Base-by-base conservation (phyloP, 768 basidiomycete genomes). In the Mycena venus region DNA sequence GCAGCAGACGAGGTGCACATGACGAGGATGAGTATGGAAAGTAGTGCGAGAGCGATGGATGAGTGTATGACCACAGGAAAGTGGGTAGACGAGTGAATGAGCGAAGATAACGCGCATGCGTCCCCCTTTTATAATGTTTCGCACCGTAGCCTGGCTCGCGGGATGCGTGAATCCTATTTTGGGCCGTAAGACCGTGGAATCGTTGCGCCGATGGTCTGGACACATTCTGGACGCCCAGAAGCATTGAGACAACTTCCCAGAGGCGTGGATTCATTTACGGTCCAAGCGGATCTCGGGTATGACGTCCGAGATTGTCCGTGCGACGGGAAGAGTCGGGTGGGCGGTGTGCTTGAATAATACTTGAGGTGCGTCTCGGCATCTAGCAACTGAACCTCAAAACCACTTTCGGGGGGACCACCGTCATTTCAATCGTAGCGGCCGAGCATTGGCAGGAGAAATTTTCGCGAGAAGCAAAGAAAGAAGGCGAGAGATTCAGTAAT, bases 1-100 rank as follows among this genome's bases (percentile, higher is more conserved):
- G 15, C 32, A 9, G 63, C 17, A 29, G 72, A 32, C 9, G 66
- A 60, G 27, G 60, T 62, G 66, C 72, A 73, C 72, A 73, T 73
- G 29, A 53, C 44, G 66, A 27, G 31, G 15, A 19, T 62, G 29
- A 23, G 27, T 61, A 14, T 2, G 40, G 17, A 6, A 1, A 32
- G 44, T 32, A 38, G 40, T 10, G 62, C 27, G 44, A 49, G 62
- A 47, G 62, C 44, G 44, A 31, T 49, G 11, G 40, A 34, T 47
- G 36, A 19, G 44, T 34, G 44, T 7, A 21, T 14, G 44, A 47
- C 21, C 29, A 34, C 42, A 19, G 61, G 31, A 47, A 63, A 62
- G 27, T 29, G 60, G 27, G 31, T 11, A 2, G 62, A 32, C n/a
- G n/a, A n/a, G n/a, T 32, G 31, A 49, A 21, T 62, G 40, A 31